phyloP scores from a whole-genome alignment of 352 stramenopile species.

The Pythium diclinum region DNA sequence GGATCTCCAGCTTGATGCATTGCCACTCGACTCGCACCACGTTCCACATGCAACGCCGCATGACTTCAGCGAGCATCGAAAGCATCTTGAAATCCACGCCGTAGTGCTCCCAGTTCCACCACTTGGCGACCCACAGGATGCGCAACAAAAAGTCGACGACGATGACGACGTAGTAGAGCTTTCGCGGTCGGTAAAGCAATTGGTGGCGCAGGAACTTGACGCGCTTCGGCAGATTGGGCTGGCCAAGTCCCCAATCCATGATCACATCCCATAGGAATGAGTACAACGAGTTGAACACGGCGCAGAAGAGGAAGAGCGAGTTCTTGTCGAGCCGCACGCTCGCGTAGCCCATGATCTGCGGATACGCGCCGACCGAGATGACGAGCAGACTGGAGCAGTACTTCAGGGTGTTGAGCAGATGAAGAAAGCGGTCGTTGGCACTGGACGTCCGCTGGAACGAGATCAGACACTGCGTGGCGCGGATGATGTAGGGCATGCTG shows the following conservation, averaged over 20 bases:
- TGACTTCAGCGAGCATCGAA: slow-evolving; percentile 89
- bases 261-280: slow-evolving; percentile 97
- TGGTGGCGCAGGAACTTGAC: slow-evolving; percentile 61
- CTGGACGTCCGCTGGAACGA: slow-evolving; percentile 71
- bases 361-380: slow-evolving; percentile 72
- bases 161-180: slow-evolving; percentile 92
- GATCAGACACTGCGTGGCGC: slow-evolving; percentile 76
- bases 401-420: slow-evolving; percentile 85
- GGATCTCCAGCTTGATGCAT: slow-evolving; percentile 76
- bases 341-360: slow-evolving; percentile 57
- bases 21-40: slow-evolving; percentile 93
- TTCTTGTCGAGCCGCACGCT: slow-evolving; percentile 39
- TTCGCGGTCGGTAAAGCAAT: slow-evolving; percentile 51
- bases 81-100: slow-evolving; percentile 81
- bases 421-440: slow-evolving; percentile 73
- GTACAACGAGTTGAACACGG: slow-evolving; percentile 93
- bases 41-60: slow-evolving; percentile 92
- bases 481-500: slow-evolving; percentile 75
- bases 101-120: slow-evolving; percentile 74
- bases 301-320: slow-evolving; percentile 73
- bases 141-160: slow-evolving; percentile 90
- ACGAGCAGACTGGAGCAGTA: slow-evolving; percentile 80
- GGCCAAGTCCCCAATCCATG: slow-evolving; percentile 95
- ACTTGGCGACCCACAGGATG: slow-evolving; percentile 94
- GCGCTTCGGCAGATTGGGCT: slow-evolving; percentile 46